These are phyloP conservation scores for Aspergillus udagawae DNA, from an alignment of 2,329 filamentous ascomycete species.

Conservation along the genomic window DNA sequence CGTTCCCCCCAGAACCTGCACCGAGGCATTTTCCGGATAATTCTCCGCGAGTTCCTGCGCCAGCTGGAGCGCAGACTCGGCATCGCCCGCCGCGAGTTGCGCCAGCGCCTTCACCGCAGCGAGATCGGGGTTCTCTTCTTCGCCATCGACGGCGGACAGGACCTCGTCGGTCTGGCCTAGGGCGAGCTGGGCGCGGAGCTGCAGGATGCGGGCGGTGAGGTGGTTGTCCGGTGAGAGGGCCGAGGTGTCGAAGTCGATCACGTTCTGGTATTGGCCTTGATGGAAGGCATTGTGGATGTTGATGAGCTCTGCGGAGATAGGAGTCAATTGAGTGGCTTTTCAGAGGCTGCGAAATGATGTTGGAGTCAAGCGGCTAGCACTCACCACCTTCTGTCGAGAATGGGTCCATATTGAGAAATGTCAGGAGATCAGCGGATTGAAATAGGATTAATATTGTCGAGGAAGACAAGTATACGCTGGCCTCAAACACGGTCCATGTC, in stretches of 20 bases:
- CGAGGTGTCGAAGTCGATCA: constrained; percentile 79
- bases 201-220: constrained; percentile 70
- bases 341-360: neutral
- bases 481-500: constrained; percentile 16
- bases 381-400: constrained; percentile 61
- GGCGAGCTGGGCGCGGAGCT: constrained; percentile 78
- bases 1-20: constrained; percentile 78
- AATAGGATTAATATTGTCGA: neutral
- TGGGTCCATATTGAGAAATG: constrained; percentile 51
- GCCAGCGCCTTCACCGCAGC: constrained; percentile 74
- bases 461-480: constrained; percentile 1
- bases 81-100: constrained; percentile 58
- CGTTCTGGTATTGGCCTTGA: constrained; percentile 79
- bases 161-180: constrained; percentile 74
- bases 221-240: constrained; percentile 74
- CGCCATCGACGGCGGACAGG: constrained; percentile 61
- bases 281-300: constrained; percentile 65
- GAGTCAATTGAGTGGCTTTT: constrained; percentile 13
- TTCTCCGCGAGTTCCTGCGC: constrained; percentile 65
- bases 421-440: constrained; percentile 4
- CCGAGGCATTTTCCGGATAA: constrained; percentile 68
- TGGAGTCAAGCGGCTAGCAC: constrained; percentile 7
- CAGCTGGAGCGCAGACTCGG: constrained; percentile 58
- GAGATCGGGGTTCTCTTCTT: constrained; percentile 66
- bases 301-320: constrained; percentile 52